Conservation (phyloP, 208 protist species). For the Leishmania major region DNA sequence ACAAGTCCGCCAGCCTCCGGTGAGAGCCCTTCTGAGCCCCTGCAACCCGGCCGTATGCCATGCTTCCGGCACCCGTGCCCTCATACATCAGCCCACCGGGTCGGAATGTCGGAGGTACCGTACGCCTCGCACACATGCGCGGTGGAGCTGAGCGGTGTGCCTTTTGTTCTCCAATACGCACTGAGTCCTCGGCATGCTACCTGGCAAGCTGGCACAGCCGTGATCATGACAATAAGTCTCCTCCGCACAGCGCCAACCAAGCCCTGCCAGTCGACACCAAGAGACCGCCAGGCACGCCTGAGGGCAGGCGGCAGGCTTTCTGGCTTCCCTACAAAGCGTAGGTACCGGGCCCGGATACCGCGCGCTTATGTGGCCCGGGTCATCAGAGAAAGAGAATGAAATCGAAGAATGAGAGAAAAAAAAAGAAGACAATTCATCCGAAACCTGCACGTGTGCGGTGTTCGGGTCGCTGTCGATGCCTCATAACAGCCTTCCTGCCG, state of each 20-base stretch:
- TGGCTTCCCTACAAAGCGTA: background rate
- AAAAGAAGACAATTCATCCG: background rate
- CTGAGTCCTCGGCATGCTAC: background rate
- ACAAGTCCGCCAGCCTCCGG: background rate
- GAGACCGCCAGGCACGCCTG: background rate
- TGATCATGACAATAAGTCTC: background rate
- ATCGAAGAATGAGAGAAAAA: slow-evolving; percentile 10
- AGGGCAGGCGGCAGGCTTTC: background rate
- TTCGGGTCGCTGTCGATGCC: background rate
- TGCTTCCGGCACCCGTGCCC: background rate
- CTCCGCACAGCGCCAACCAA: background rate
- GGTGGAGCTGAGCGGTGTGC: background rate
- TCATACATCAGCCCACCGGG: background rate
- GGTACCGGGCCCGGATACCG: background rate
- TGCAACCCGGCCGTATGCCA: background rate
- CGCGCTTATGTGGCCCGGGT: background rate
- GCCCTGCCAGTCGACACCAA: background rate
- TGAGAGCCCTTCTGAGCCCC: background rate
- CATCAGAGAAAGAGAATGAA: background rate
- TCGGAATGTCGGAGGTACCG: background rate
- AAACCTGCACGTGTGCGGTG: background rate
- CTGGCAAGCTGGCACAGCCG: background rate
- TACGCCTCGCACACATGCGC: background rate
- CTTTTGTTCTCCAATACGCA: background rate
- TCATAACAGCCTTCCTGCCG: background rate